These are phyloP conservation scores for Dactylella cylindrospora DNA, from an alignment of 2,329 filamentous ascomycete species.

Conservation along the genomic window DNA sequence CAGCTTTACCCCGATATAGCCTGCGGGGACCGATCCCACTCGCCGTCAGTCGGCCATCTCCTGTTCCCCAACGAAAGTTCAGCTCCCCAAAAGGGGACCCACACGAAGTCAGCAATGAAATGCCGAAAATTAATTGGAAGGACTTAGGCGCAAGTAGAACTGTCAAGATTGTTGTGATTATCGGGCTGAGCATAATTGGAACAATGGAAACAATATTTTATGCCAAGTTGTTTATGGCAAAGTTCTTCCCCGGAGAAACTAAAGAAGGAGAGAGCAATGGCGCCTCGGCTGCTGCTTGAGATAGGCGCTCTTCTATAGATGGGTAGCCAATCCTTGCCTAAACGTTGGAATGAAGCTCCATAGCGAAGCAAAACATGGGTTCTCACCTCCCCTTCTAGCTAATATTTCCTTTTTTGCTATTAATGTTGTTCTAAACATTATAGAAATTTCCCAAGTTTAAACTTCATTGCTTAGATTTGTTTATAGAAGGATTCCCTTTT, in stretches of 20 bases:
- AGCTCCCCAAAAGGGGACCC: slow-evolving; percentile 16
- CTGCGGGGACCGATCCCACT: not conserved
- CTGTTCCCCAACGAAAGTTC: slow-evolving; percentile 10
- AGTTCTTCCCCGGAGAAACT: slow-evolving; percentile 35
- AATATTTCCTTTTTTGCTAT: no score
- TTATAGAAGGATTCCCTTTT: no score
- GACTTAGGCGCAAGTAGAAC: slow-evolving; percentile 45
- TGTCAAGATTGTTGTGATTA: slow-evolving; percentile 46
- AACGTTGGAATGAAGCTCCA: no score
- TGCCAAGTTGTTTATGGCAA: slow-evolving; percentile 46
- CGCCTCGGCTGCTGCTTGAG: not conserved
- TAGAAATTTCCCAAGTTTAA: no score
- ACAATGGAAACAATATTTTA: slow-evolving; percentile 48
- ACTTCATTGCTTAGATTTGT: no score
- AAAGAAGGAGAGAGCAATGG: not conserved
- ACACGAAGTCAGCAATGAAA: slow-evolving; percentile 28
- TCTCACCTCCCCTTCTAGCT: no score
- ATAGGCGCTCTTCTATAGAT: no score
- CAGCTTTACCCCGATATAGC: slow-evolving; percentile 6
- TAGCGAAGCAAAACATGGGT: no score
- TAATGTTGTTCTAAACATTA: no score
- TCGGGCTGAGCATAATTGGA: slow-evolving; percentile 43
- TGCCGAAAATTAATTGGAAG: slow-evolving; percentile 39
- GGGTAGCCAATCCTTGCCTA: no score
- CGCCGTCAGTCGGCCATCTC: not conserved